phyloP scores from a whole-genome alignment of 352 stramenopile genomes.

The Globisporangium alternatum region DNA sequence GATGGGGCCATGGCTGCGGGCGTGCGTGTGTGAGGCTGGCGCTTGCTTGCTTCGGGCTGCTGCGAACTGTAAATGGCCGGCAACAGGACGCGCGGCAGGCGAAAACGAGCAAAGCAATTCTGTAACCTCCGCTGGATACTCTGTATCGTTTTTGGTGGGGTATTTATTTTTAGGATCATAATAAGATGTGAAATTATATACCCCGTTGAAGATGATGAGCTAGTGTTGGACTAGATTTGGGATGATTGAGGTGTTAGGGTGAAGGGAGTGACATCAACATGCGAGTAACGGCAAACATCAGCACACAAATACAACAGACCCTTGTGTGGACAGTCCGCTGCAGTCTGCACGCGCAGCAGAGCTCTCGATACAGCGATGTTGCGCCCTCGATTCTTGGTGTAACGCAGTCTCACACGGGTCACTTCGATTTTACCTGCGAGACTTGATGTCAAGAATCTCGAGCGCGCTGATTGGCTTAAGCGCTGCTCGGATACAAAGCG shows the following conservation, averaged over 20 bases:
- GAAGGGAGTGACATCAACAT: too few relatives aligned
- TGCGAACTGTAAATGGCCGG: constrained; percentile 13
- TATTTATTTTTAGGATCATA: neutral
- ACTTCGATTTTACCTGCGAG: constrained; percentile 5
- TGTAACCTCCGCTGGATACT: constrained; percentile 10
- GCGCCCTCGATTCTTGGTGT: too few relatives aligned
- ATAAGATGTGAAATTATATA: neutral
- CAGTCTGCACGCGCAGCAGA: too few relatives aligned
- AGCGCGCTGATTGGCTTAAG: constrained; percentile 6
- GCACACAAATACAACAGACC: too few relatives aligned
- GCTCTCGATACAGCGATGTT: too few relatives aligned
- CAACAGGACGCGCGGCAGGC: constrained; percentile 13
- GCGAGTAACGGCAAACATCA: too few relatives aligned
- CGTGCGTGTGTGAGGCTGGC: neutral
- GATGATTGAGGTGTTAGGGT: neutral
- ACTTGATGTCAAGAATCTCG: neutral
- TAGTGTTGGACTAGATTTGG: neutral
- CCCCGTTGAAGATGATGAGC: neutral
- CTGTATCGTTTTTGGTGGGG: neutral
- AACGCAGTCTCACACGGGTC: too few relatives aligned
- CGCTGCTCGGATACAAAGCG: constrained; percentile 7
- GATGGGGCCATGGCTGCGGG: constrained; percentile 41
- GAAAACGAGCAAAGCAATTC: constrained; percentile 1
- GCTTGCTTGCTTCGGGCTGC: neutral
- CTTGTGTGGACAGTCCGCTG: too few relatives aligned